phyloP scores from a whole-genome alignment of 768 basidiomycete species.

The Kwoniella heveanensis region DNA sequence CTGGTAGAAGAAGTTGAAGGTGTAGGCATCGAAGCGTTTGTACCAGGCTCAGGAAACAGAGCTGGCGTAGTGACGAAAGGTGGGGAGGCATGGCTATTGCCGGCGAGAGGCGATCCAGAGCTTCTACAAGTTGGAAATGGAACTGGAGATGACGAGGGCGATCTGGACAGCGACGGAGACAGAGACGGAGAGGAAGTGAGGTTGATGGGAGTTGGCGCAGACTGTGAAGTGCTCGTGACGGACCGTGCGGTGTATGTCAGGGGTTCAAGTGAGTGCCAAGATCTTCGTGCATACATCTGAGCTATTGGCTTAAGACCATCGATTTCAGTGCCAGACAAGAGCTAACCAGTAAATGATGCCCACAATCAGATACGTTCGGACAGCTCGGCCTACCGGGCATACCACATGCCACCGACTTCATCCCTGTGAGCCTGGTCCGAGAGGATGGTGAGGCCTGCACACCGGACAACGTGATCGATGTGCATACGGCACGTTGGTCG shows the following conservation, averaged over 20 bases:
- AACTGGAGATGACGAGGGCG: neutral
- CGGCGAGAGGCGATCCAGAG: constrained; percentile 8
- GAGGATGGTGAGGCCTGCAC: too few relatives aligned
- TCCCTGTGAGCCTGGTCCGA: neutral
- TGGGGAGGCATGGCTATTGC: constrained; percentile 34
- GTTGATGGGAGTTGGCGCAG: constrained; percentile 35
- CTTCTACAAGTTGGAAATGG: constrained; percentile 9
- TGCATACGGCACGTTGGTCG: constrained; percentile 32
- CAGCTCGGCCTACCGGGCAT: constrained; percentile 27
- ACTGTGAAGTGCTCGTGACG: constrained; percentile 39
- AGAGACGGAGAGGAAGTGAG: constrained; percentile 29
- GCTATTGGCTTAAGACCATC: too few relatives aligned
- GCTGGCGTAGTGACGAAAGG: constrained; percentile 28
- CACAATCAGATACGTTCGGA: constrained; percentile 32
- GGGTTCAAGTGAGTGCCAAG: constrained; percentile 39
- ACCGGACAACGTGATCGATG: constrained; percentile 6
- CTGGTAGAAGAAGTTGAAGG: constrained; percentile 37
- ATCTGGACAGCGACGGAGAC: neutral
- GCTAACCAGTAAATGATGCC: too few relatives aligned
- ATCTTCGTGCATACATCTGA: neutral
- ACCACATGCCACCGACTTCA: neutral
- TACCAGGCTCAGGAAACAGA: constrained; percentile 28
- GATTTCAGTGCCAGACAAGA: too few relatives aligned
- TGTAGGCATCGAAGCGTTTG: constrained; percentile 12
- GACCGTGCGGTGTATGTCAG: constrained; percentile 26